Base-by-base conservation (phyloP, 495 filamentous ascomycete species). In the Penicillium ochrochloron region DNA sequence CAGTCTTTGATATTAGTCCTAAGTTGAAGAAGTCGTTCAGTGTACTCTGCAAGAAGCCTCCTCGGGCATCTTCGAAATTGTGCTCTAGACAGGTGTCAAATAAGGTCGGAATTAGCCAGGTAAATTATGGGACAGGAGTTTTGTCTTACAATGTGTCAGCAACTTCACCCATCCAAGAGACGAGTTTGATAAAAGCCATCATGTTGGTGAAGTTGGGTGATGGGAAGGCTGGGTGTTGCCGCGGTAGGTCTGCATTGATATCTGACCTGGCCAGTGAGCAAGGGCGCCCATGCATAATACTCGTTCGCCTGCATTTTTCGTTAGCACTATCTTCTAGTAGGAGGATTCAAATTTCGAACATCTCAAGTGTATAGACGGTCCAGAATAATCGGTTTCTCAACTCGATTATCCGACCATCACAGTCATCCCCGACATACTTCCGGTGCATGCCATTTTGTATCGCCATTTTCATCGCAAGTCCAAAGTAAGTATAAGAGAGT, bases 391-490 rank as follows among this genome's bases (percentile, higher is more conserved):
- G 72, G 61, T 83, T 83, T 12, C 80, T 64, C 5, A 78, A 62
- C 63, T 83, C 80, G 8, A 78, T 63, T 60, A 73, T 80, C 34
- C 72, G 68, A 19, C 66, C 46, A 48, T 75, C 74, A 23, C 79
- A 65, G 0, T 76, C 74, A 25, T 75, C 71, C 5, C 75, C 80
- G 5, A 69, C 60, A 53, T 81, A 81, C 48, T 73, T 77, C n/a
- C 80, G 72, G 59, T 83, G 80, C 80, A 83, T 83, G 9, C 80
- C 80, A 61, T 83, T 83, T 50, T 82, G 80, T 34, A 83, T 81
- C 0, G 80, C 80, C 74, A 83, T 77, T 58, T 83, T 83, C 29
- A 83, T 70, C 1, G 79, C 77, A 31, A 83, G 61, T 0, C 78
- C 78, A 57, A 81, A 77, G 60, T 83, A 84, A 5, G 78, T 83